These are phyloP conservation scores for Termitomyces sp. DNA, from an alignment of 768 basidiomycete genomes.

Conservation along the genomic window DNA sequence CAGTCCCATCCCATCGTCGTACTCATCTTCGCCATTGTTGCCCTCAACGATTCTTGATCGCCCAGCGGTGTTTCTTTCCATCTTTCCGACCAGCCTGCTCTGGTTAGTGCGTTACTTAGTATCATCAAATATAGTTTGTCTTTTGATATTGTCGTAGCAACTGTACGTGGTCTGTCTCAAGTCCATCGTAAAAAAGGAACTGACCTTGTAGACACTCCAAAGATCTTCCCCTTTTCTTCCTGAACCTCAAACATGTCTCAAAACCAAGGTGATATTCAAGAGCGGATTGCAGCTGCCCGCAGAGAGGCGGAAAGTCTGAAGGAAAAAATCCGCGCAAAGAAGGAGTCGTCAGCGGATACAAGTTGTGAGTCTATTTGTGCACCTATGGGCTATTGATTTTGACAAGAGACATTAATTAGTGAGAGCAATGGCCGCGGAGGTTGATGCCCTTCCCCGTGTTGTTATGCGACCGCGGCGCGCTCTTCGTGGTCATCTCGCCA, in stretches of 20 bases:
- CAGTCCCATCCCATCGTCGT: constrained; percentile 19
- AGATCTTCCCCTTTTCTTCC: neutral
- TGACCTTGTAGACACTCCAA: neutral
- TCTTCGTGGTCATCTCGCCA: constrained; percentile 95
- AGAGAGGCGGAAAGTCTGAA: constrained; percentile 96
- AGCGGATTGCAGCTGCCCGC: constrained; percentile 92
- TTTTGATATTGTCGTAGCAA: constrained; percentile 6
- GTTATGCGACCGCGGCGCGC: constrained; percentile 95
- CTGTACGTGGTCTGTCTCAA: constrained; percentile 10
- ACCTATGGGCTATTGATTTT: constrained; percentile 7
- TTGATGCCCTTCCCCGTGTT: constrained; percentile 92
- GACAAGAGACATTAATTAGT: constrained; percentile 46
- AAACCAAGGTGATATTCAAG: constrained; percentile 81
- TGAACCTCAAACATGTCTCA: constrained; percentile 57
- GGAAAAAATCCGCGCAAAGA: constrained; percentile 97
- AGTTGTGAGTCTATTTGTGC: constrained; percentile 63
- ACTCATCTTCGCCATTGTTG: constrained; percentile 21
- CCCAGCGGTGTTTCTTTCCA: constrained; percentile 9
- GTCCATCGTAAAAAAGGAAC: neutral
- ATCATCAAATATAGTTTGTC: neutral
- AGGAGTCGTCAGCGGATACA: constrained; percentile 97
- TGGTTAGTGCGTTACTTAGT: neutral
- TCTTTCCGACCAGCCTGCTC: constrained; percentile 3
- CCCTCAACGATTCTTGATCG: constrained; percentile 19
- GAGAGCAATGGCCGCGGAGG: constrained; percentile 97